Evolutionary conservation across 495 filamentous ascomycete species (phyloP), one percentile per base, ranked within the genome.

Genomic region (Penicillium ucsense): DNA sequence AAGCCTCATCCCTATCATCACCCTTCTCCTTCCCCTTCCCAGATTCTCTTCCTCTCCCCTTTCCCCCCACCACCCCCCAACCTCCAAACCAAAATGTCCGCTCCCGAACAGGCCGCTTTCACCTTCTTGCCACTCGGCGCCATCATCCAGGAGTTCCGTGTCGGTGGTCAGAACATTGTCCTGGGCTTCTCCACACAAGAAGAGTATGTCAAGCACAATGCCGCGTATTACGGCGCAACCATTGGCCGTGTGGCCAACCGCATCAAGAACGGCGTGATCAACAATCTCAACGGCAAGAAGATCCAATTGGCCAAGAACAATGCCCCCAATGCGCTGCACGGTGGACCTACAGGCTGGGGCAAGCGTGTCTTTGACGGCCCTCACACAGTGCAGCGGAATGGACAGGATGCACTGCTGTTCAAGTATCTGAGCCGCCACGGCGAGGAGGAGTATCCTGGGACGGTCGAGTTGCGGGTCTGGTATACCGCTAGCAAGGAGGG

Each of bases 231-330:
- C 56, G 91, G 91, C 51, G 90, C 88, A 61, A 96, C 87, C 35
- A 95, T 98, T 59, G 91, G 91, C 20, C 85, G 91, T 31, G 79
- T 92, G 7, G 88, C 89, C 40, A 98, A 98, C 66, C 85, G 91
- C 28, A 79, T 95, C 62, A 79, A 78, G 43, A 67, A 78, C 57
- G 91, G 83, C 2, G 72, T 80, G 46, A 79, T 96, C 55, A 59
- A 79, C 45, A 70, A 73, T 12, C 65, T 96, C 40, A 95, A 95
- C 64, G 82, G 82, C 27, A 75, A 79, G 47, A 61, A 71, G 3
- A 89, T 92, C 59, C 49, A 71, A 9, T 73, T 97, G 30, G 72
- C 75, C 3, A 72, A 73, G 35, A 97, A 96, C 61, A 80, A 96
- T 54, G 81, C 79, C 0, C 73, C 75, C 5, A 94, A 95, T 67